Percentiles rank a stretch among this genome's conserved stretches.
These are phyloP conservation scores for Verticillium longisporum DNA, from an alignment of 2,329 filamentous ascomycete genomes.

Conservation along the genomic window DNA sequence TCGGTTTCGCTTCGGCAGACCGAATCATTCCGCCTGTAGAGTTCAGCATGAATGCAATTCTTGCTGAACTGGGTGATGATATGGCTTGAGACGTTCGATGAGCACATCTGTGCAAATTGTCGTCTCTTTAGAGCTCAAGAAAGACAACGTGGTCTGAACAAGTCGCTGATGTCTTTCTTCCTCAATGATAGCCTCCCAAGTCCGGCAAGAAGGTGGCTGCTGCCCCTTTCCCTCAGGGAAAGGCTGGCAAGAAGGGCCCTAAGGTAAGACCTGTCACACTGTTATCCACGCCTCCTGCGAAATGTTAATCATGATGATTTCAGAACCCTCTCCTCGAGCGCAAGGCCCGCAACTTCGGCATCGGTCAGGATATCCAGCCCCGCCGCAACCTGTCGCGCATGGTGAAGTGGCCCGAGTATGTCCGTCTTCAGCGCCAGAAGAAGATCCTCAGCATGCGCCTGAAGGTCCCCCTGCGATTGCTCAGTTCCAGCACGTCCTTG, in stretches of 20 bases:
- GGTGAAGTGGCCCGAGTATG: constrained; percentile 99
- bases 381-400: constrained; percentile 93
- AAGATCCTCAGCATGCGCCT: constrained; percentile 98
- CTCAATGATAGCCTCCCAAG: constrained; percentile 99
- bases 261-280: constrained; percentile 63
- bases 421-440: constrained; percentile 89
- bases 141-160: constrained; percentile 73
- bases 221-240: constrained; percentile 92
- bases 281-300: background rate
- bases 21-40: background rate
- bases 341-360: constrained; percentile 93
- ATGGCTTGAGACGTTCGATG: constrained; percentile 55
- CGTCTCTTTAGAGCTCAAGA: constrained; percentile 89
- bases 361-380: constrained; percentile 98
- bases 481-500: constrained; percentile 96
- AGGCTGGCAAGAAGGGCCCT: constrained; percentile 91
- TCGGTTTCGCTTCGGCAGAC: background rate
- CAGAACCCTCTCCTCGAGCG: constrained; percentile 99
- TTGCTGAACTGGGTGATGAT: constrained; percentile 44
- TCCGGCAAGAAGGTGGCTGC: constrained; percentile 95
- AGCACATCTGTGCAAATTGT: constrained; percentile 46
- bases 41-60: constrained; percentile 5
- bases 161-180: constrained; percentile 97
- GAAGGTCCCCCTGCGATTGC: constrained; percentile 97
- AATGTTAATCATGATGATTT: constrained; percentile 12